Conservation (phyloP, 495 filamentous ascomycete genomes). For the Trypethelium eluteriae region DNA sequence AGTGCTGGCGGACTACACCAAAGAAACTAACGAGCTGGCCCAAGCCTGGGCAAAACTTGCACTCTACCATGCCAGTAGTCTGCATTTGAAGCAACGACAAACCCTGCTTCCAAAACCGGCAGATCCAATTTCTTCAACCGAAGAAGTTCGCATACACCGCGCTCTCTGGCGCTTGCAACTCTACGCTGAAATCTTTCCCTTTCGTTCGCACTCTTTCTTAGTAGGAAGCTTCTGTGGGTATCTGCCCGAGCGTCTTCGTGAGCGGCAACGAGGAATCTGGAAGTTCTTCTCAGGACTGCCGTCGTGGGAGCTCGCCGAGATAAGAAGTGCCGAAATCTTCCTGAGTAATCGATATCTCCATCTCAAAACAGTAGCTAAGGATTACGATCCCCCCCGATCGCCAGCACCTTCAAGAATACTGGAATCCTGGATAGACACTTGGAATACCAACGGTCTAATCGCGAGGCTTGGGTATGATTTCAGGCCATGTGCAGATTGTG, state of each 20-base stretch:
- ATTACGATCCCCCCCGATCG: not conserved
- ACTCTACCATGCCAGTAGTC: not conserved
- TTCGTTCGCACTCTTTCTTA: not conserved
- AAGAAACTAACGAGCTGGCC: not conserved
- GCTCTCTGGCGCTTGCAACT: not conserved
- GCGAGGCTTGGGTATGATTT: not conserved
- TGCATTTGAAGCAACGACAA: not conserved
- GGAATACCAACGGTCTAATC: not conserved
- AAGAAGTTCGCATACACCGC: not conserved
- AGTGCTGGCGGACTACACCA: not conserved
- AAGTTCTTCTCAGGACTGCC: not conserved
- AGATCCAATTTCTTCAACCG: not conserved
- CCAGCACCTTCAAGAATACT: not conserved
- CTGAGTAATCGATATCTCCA: not conserved
- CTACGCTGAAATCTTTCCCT: not conserved
- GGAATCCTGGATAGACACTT: not conserved
- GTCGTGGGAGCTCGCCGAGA: not conserved
- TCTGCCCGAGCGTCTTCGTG: not conserved
- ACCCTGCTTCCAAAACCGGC: not conserved
- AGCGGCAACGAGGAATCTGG: no score
- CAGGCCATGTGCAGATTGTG: not conserved
- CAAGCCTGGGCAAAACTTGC: not conserved
- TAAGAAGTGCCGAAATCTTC: not conserved
- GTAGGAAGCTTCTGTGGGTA: not conserved
- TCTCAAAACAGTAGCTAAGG: not conserved